Base-by-base conservation (phyloP, 805 yeast species). In the Cyberlindnera euphorbiiphila region DNA sequence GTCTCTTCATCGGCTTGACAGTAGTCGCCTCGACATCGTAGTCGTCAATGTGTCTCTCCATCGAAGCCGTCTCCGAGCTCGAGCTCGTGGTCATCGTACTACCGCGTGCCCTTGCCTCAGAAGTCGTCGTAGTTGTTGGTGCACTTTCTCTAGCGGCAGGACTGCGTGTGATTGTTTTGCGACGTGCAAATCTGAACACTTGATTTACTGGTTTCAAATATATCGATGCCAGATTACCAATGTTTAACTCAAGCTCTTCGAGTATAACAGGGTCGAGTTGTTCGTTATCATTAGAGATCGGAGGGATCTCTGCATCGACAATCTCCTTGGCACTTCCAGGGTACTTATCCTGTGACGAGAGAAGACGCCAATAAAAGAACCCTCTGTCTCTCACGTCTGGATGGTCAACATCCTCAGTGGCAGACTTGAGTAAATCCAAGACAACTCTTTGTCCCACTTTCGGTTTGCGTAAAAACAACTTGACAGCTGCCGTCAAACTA, bases 341-440 rank as follows among this genome's bases (percentile, higher is more conserved):
- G 27, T 57, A 61, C 6, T 56, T 63, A 25, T 67, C 67, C 32
- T 65, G 67, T 6, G 69, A 43, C 1, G 93, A 76, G 6, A 89
- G 61, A 20, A 89, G 61, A 40, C 95, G 69, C 93, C 95, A 83
- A 62, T 91, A 89, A 62, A 86, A 78, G 53, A 68, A 81, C 0
- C 91, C 96, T 26, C 96, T 64, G 47, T 86, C 94, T 43, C 97
- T 70, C 9, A 88, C 60, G 60, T 91, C 98, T 0, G 96, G 96
- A 49, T 86, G 81, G 44, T 80, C 79, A 2, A 70, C 65, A 10
- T 78, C 83, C 47, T 86, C 93, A 0, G 94, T 83, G 7, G 88
- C 83, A 56, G 66, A 59, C 51, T 78, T 78, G 38, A 88, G 61
- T 0, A 82, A 65, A 23, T 68, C 66, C 25, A 85, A 63, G 3